Conservation (phyloP, 129 eudicot species). For the Arctium minus region DNA sequence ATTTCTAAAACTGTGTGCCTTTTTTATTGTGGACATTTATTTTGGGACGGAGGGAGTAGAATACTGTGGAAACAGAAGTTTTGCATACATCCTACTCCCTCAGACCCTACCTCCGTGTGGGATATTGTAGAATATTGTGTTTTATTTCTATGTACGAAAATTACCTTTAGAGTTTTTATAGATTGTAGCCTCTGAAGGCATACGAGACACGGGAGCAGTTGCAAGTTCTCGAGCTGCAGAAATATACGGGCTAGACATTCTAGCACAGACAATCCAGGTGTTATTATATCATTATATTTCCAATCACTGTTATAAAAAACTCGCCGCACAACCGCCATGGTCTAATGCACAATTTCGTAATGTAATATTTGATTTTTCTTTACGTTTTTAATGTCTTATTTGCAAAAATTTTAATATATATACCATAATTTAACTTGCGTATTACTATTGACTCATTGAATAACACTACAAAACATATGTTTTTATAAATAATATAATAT, state of each 20-base stretch:
- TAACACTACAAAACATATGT: too few relatives aligned
- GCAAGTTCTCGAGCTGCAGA: constrained; percentile 90
- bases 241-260: constrained; percentile 77
- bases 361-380: too few relatives aligned
- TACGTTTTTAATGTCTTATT: too few relatives aligned
- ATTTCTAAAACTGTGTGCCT: background rate
- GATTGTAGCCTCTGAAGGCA: constrained; percentile 73
- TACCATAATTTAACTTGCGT: too few relatives aligned
- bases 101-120: background rate
- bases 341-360: too few relatives aligned
- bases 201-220: constrained; percentile 76
- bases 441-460: too few relatives aligned
- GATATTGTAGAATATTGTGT: background rate
- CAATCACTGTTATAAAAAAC: too few relatives aligned
- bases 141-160: background rate
- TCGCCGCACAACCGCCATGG: too few relatives aligned
- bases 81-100: background rate
- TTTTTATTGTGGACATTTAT: background rate
- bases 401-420: too few relatives aligned
- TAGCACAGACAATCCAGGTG: constrained; percentile 80
- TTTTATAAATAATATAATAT: too few relatives aligned
- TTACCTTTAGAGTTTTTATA: constrained; percentile 12
- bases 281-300: background rate
- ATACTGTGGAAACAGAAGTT: background rate
- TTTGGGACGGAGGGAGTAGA: background rate